A percentile compares a stretch with the other conserved stretches of the same genome.
These are phyloP conservation scores for Wallacemonas sp. DNA, from an alignment of 208 protist species.

Conservation along the genomic window DNA sequence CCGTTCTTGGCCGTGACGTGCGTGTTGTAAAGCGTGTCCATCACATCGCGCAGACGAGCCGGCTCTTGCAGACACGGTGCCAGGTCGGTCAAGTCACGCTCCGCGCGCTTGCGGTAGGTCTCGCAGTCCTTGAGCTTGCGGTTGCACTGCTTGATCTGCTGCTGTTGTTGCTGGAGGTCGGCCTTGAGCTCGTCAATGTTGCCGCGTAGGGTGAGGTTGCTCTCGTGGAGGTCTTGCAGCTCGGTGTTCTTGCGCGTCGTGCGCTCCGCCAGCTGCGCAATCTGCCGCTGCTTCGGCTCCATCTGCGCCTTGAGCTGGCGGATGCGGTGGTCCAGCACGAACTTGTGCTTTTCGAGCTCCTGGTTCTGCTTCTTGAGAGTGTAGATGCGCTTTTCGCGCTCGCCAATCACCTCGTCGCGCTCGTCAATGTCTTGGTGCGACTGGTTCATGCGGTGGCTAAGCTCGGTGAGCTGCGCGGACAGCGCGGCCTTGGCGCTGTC, in stretches of 20 bases:
- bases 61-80: conserved; percentile 92
- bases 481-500: conserved; percentile 77
- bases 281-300: conserved; percentile 95
- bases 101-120: conserved; percentile 81
- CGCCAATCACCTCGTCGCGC: conserved; percentile 93
- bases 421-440: conserved; percentile 94
- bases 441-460: conserved; percentile 88
- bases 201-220: conserved; percentile 86
- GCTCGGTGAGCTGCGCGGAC: conserved; percentile 73
- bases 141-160: conserved; percentile 72
- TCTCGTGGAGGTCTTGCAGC: conserved; percentile 89
- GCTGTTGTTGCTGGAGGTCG: conserved; percentile 89
- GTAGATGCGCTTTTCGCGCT: conserved; percentile 97
- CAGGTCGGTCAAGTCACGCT: conserved; percentile 83
- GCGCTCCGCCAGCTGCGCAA: conserved; percentile 87
- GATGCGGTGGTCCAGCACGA: conserved; percentile 98
- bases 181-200: conserved; percentile 90
- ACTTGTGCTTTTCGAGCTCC: conserved; percentile 98
- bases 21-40: conserved; percentile 82
- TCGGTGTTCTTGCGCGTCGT: conserved; percentile 93
- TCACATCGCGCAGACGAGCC: conserved; percentile 71
- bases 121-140: conserved; percentile 89
- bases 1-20: conserved; percentile 82
- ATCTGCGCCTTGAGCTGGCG: conserved; percentile 97
- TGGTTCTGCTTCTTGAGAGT: conserved; percentile 98